These are phyloP conservation scores for Macroventuria anomochaeta DNA, from an alignment of 2,329 filamentous ascomycete genomes.

Conservation along the genomic window DNA sequence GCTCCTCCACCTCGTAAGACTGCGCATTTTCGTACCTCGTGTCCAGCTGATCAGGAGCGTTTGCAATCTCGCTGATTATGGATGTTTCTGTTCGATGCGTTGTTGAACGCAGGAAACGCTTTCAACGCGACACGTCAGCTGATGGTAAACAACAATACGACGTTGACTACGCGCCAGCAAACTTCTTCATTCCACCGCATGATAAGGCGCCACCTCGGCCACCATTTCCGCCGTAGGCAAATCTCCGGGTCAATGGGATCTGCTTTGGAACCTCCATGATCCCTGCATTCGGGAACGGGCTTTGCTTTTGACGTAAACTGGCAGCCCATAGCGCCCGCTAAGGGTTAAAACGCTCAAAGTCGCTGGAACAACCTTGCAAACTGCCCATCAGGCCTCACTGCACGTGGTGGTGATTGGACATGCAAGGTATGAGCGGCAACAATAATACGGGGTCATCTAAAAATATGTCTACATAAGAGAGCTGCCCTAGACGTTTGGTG, in stretches of 20 bases:
- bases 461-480: conserved; percentile 18
- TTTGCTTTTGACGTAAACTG: conserved; percentile 17
- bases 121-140: background rate
- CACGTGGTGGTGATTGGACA: conserved; percentile 23
- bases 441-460: conserved; percentile 24
- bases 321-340: conserved; percentile 26
- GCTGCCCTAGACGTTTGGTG: conserved; percentile 7
- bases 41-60: background rate
- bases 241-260: conserved; percentile 14
- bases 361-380: conserved; percentile 9
- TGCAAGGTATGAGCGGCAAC: conserved; percentile 14
- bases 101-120: background rate
- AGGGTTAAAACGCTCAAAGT: conserved; percentile 16
- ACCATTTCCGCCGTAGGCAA: conserved; percentile 4
- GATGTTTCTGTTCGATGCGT: background rate
- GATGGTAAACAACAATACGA: background rate
- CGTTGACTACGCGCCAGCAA: conserved; percentile 3
- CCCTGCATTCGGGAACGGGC: conserved; percentile 24
- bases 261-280: conserved; percentile 2
- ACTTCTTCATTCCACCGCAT: conserved; percentile 10
- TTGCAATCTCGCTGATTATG: background rate
- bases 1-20: conserved; percentile 8
- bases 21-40: conserved; percentile 7
- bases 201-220: conserved; percentile 5
- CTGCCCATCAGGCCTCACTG: conserved; percentile 8